A percentile compares a stretch with the other conserved stretches of the same genome.
Conservation (phyloP, 2,329 filamentous ascomycete genomes). For the Sarocladium oryzae region DNA sequence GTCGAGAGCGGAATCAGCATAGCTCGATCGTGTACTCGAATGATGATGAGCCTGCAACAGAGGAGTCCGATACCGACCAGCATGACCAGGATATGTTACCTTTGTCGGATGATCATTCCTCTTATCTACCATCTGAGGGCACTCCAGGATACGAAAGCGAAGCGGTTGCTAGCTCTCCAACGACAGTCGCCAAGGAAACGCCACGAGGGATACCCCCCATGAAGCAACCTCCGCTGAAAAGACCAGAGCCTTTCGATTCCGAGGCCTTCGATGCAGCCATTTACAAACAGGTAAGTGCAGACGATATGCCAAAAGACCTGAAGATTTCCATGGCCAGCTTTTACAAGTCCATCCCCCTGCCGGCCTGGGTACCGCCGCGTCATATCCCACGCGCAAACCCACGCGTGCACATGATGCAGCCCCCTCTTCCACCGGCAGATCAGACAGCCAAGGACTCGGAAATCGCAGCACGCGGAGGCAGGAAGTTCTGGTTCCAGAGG, state of each 20-base stretch:
- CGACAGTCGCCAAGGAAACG: no score
- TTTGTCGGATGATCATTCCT: no score
- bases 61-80: no score
- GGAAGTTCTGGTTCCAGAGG: constrained; percentile 46
- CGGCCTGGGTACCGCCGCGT: constrained; percentile 15
- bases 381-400: constrained; percentile 41
- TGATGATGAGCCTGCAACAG: no score
- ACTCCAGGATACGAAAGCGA: no score
- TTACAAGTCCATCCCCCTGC: background rate
- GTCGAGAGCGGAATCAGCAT: no score
- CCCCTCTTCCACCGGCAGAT: constrained; percentile 13
- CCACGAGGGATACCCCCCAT: no score
- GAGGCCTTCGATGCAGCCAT: constrained; percentile 31
- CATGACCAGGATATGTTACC: no score
- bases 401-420: constrained; percentile 38
- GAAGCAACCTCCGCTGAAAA: no score
- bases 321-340: constrained; percentile 1
- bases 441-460: constrained; percentile 37
- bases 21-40: no score
- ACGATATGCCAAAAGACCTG: background rate
- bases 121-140: no score
- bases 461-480: constrained; percentile 39
- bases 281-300: constrained; percentile 25
- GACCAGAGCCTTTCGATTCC: constrained; percentile 14
- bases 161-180: no score